Base-by-base conservation (phyloP, 2,329 filamentous ascomycete species). In the Huntiella decipiens region DNA sequence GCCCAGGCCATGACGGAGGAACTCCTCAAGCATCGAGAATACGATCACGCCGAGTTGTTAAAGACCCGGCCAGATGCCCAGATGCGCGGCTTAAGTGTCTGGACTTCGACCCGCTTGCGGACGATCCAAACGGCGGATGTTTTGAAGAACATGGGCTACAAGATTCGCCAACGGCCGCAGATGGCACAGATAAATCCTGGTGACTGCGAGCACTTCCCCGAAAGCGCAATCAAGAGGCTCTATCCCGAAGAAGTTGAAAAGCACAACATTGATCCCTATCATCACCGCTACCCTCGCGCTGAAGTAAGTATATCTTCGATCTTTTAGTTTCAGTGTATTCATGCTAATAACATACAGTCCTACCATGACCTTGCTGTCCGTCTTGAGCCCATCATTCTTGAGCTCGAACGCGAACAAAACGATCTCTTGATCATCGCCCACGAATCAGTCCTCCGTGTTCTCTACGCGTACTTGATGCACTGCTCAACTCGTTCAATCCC, bases 361-460 rank as follows among this genome's bases (percentile, higher is more conserved):
- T 98, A 98, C 61, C 91, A 98, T 59, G 91, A 98, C 57, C 77
- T 98, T 38, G 91, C 91, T n/a, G 91, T 98, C 50, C 83, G 91
- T 16, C 76, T 98, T 40, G 91, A 98, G 60, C 92, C 91, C 36
- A 94, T 98, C 56, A 98, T 98, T 57, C 74, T 98, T 28, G 91
- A 98, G 60, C 73, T 98, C 11, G 91, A 98, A 65, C 79, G 91
- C 38, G 91, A 98, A 64, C 84, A 95, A 55, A 93, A 92, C 53
- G 91, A 98, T 58, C 71, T 98, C n/a, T 73, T 98, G 45, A 95
- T 98, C 57, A 95, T 98, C 54, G 91, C 91, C 1, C 91, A 98
- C 60, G 91, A 98, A 61, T 93, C 85, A 44, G 91, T 98, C n/a
- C 71, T 98, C 40, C 82, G 91, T 38, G 91, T 98, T 17, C 71